phyloP scores from a whole-genome alignment of 129 eudicot genomes.

The Silybum marianum region DNA sequence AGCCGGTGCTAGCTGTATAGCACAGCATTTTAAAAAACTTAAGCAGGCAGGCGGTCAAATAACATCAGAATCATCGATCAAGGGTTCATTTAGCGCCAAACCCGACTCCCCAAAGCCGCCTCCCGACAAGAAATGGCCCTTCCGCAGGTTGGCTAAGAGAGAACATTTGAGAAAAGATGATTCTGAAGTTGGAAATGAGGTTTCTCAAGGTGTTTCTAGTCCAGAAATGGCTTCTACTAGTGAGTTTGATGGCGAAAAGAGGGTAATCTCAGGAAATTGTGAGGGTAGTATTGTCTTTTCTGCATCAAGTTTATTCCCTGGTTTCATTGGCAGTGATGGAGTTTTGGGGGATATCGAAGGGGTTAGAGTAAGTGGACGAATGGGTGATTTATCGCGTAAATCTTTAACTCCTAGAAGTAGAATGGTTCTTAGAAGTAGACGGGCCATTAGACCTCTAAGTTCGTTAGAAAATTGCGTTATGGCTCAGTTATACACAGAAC shows the following conservation, averaged over 20 bases:
- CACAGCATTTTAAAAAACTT: slow-evolving; percentile 60
- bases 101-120: slow-evolving; percentile 29
- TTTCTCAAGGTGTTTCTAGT: slow-evolving; percentile 19
- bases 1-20: slow-evolving; percentile 81
- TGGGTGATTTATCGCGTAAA: slow-evolving; percentile 32
- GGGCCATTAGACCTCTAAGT: slow-evolving; percentile 50
- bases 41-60: slow-evolving; percentile 31
- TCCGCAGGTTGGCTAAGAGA: slow-evolving; percentile 24
- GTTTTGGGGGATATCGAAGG: slow-evolving; percentile 24
- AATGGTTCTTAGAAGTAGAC: slow-evolving; percentile 49
- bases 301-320: slow-evolving; percentile 32
- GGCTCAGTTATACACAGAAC: slow-evolving; percentile 76
- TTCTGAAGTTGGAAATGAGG: slow-evolving; percentile 17
- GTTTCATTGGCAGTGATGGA: slow-evolving; percentile 31
- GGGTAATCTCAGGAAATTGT: background rate
- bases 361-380: slow-evolving; percentile 15
- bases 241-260: slow-evolving; percentile 33
- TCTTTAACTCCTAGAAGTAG: slow-evolving; percentile 38
- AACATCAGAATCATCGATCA: slow-evolving; percentile 34
- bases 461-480: slow-evolving; percentile 80
- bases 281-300: slow-evolving; percentile 29
- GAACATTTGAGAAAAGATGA: slow-evolving; percentile 22
- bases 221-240: slow-evolving; percentile 38
- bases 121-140: slow-evolving; percentile 37
- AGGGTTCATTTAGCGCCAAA: slow-evolving; percentile 24